Conservation (phyloP, 2,329 filamentous ascomycete genomes). For the Aspergillus quadrilineatus region DNA sequence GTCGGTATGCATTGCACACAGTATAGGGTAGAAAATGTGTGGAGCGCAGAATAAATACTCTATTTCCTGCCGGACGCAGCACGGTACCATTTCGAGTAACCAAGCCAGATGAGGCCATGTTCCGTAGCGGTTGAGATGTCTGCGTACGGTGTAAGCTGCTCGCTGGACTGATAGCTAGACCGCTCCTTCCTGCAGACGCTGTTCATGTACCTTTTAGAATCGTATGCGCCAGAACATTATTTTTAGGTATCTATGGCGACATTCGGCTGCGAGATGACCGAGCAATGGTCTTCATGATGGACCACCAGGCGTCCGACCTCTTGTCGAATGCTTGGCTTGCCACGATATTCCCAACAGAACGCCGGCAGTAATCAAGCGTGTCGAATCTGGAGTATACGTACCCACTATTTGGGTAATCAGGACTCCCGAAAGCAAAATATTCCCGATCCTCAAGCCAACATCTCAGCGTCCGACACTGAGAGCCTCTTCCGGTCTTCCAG, state of each 20-base stretch:
- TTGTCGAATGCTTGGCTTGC: not conserved
- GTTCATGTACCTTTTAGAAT: not conserved
- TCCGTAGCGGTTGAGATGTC: not conserved
- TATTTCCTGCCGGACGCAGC: not conserved
- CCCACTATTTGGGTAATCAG: no score
- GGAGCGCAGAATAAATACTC: not conserved
- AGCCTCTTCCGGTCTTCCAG: not conserved
- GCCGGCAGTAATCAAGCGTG: no score
- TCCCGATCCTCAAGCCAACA: no score
- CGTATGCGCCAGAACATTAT: not conserved
- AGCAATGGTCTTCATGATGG: not conserved
- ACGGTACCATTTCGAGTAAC: not conserved
- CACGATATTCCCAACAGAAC: no score
- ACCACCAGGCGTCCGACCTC: not conserved
- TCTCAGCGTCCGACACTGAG: no score
- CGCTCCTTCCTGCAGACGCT: not conserved
- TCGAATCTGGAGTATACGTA: no score
- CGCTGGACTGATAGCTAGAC: not conserved
- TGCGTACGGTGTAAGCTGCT: not conserved
- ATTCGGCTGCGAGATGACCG: not conserved
- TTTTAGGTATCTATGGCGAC: not conserved
- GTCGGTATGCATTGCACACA: slow-evolving; percentile 1
- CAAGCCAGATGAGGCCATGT: not conserved
- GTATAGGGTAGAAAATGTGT: not conserved
- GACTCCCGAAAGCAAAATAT: no score